Evolutionary conservation across 1,284 basidiomycete species (phyloP).

Genomic region (Laetiporus sulphureus): DNA sequence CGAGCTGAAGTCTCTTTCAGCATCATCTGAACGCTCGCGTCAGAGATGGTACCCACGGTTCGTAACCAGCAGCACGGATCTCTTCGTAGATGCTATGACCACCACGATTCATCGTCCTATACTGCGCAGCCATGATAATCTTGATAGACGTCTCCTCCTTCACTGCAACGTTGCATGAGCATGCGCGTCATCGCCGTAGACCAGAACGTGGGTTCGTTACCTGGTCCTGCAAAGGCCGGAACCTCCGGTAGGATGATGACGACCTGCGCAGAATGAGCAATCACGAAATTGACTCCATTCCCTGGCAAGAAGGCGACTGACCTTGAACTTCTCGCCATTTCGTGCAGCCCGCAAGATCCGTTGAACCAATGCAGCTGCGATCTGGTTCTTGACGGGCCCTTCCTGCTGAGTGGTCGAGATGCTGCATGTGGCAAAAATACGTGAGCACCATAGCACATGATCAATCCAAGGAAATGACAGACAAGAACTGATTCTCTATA

Average conservation of each 20-base stretch:
- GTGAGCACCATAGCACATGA: neutral
- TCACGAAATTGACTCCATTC: neutral
- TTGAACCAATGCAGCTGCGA: slow-evolving; percentile 77
- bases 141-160: slow-evolving; percentile 66
- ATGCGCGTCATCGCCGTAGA: neutral
- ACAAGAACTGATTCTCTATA: slow-evolving; percentile 93
- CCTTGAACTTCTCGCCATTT: slow-evolving; percentile 76
- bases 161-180: slow-evolving; percentile 37
- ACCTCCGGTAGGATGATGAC: slow-evolving; percentile 80
- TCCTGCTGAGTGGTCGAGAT: slow-evolving; percentile 68
- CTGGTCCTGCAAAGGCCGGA: slow-evolving; percentile 69
- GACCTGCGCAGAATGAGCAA: slow-evolving; percentile 37
- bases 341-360: slow-evolving; percentile 76
- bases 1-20: slow-evolving; percentile 34
- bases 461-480: slow-evolving; percentile 27
- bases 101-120: slow-evolving; percentile 83
- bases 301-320: slow-evolving; percentile 18
- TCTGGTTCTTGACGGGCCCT: slow-evolving; percentile 72
- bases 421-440: slow-evolving; percentile 30
- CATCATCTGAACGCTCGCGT: neutral
- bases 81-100: slow-evolving; percentile 82
- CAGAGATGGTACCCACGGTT: slow-evolving; percentile 54
- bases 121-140: slow-evolving; percentile 80
- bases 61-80: slow-evolving; percentile 71
- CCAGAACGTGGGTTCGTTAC: slow-evolving; percentile 3